Conservation (phyloP, 1,284 basidiomycete species). For the Ceratobasidium sp. region DNA sequence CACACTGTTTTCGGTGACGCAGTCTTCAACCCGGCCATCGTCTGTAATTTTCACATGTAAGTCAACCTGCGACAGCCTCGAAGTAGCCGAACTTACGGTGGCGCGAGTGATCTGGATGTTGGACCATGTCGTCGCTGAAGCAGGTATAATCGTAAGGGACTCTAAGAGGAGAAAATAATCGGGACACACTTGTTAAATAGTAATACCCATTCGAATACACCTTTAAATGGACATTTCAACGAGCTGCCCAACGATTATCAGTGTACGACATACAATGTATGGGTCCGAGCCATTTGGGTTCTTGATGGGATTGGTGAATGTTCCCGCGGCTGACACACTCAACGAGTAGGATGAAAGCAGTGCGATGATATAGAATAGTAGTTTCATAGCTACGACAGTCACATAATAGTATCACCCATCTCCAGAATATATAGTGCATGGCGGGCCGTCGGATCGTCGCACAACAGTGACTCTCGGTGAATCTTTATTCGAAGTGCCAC, state of each 20-base stretch:
- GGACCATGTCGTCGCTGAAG: constrained; percentile 58
- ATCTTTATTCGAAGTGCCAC: too few relatives aligned
- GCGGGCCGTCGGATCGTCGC: too few relatives aligned
- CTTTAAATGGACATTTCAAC: not conserved
- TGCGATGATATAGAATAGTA: not conserved
- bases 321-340: not conserved
- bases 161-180: not conserved
- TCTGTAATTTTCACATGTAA: constrained; percentile 48
- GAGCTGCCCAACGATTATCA: not conserved
- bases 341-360: not conserved
- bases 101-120: constrained; percentile 60
- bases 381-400: not conserved
- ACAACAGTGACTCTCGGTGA: too few relatives aligned
- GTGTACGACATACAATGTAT: not conserved
- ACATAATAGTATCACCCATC: not conserved
- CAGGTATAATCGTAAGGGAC: too few relatives aligned
- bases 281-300: not conserved
- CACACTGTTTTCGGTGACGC: constrained; percentile 58
- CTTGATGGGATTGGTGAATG: not conserved
- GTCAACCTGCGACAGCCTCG: too few relatives aligned
- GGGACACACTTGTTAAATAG: not conserved
- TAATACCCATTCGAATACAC: not conserved
- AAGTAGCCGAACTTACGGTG: constrained; percentile 34
- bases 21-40: constrained; percentile 58
- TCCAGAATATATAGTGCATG: not conserved